These are phyloP conservation scores for Candida endomychidarum DNA, from an alignment of 805 yeast species.

Conservation along the genomic window DNA sequence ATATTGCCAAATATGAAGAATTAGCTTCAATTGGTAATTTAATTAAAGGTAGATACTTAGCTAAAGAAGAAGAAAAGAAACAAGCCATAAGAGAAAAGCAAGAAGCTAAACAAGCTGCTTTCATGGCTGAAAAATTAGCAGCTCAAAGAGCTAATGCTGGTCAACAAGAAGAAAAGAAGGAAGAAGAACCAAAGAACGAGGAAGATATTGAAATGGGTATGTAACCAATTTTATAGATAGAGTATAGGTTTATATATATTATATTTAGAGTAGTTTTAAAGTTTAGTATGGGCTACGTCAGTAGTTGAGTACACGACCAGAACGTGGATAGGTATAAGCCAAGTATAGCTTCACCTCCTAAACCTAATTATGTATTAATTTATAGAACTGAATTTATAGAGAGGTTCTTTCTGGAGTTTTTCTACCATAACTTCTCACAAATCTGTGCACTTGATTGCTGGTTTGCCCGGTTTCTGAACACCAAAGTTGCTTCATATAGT, in stretches of 20 bases:
- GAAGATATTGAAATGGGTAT: constrained; percentile 38
- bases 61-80: constrained; percentile 93
- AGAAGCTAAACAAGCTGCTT: constrained; percentile 83
- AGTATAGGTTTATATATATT: constrained; percentile 4
- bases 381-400: too few relatives aligned
- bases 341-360: too few relatives aligned
- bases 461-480: too few relatives aligned
- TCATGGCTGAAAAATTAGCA: constrained; percentile 79
- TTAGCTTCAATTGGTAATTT: constrained; percentile 92
- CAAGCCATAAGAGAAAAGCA: constrained; percentile 83
- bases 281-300: too few relatives aligned
- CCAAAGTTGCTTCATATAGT: too few relatives aligned
- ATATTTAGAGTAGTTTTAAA: too few relatives aligned
- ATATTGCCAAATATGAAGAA: constrained; percentile 97
- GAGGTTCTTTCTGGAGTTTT: too few relatives aligned
- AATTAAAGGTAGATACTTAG: constrained; percentile 91
- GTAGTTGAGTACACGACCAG: too few relatives aligned
- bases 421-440: too few relatives aligned
- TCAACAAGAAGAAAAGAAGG: constrained; percentile 21
- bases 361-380: too few relatives aligned
- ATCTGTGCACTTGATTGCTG: too few relatives aligned
- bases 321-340: too few relatives aligned
- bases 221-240: constrained; percentile 9
- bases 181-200: constrained; percentile 20
- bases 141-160: constrained; percentile 64